Evolutionary conservation across 2,329 filamentous ascomycete species (phyloP), one percentile per base, ranked within the genome.

Genomic region (Diplodia scrobiculata): DNA sequence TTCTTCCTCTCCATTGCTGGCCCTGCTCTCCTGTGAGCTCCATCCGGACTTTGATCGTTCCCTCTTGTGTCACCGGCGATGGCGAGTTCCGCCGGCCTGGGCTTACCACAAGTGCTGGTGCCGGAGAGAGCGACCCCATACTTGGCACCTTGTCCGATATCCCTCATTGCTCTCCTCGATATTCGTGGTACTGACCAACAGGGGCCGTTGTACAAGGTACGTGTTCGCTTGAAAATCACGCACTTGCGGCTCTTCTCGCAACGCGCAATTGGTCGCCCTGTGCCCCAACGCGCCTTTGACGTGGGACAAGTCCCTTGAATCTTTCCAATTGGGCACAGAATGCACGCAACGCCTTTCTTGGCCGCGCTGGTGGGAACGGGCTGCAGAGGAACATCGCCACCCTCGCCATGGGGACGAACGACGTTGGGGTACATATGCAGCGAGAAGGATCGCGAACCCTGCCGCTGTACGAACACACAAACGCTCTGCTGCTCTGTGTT

Each of bases 181-280:
- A 48, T 13, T 21, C n/a, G n/a, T 54, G 13, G 25, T 7, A 47
- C 36, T 45, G 36, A 29, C 25, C 54, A 59, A 32, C 38, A 14
- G 29, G 25, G 13, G 54, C 38, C 9, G 58, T 62, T 62, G 45
- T 25, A 21, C 45, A 13, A 62, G 45, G 58, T 62, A 50, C 58
- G 58, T 62, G 58, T 36, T 62, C 41, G 14, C 27, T 29, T 10
- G 17, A 50, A 62, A 62, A 62, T 62, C 58, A 62, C 58, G 38
- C 58, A 62, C 27, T 36, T 45, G 58, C 58, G 58, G 58, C 58
- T 62, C 58, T 62, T 29, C 19, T n/a, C 27, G 3, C 25, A 1
- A 6, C 11, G 21, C 45, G 27, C 29, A 19, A 50, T 62, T 62
- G 58, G 58, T 13, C 29, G 58, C 58, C 58, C 45, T 50, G 58